Percentiles rank a stretch among this genome's conserved stretches.
Conservation (phyloP, 371 early-diverging fungal species). For the Rhizopus microsporus region DNA sequence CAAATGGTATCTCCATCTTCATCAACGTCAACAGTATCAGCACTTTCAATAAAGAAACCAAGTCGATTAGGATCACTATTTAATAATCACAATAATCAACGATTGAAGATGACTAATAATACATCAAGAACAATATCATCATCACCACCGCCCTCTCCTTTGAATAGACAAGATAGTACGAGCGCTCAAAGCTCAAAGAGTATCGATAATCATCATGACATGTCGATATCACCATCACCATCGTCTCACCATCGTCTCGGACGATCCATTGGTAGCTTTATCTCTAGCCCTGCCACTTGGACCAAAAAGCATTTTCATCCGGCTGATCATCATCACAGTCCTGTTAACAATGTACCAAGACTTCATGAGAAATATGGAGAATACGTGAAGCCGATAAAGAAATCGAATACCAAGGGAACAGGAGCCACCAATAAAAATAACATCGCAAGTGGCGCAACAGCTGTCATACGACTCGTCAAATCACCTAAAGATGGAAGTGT, state of each 20-base stretch:
- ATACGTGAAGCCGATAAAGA: conserved; percentile 20
- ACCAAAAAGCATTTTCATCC: conserved; percentile 19
- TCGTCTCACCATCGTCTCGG: conserved; percentile 7
- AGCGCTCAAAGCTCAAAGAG: conserved; percentile 9
- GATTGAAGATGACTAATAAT: conserved; percentile 8
- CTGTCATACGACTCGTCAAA: conserved; percentile 85
- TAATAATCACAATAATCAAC: conserved; percentile 5
- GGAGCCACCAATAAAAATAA: conserved; percentile 54
- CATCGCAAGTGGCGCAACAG: conserved; percentile 89
- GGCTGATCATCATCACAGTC: not conserved
- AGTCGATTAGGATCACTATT: conserved; percentile 17
- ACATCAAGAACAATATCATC: not conserved
- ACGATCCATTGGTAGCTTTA: conserved; percentile 20
- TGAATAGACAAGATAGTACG: conserved; percentile 3
- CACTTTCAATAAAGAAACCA: conserved; percentile 11
- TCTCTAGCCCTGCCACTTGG: conserved; percentile 25
- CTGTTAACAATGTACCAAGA: conserved; percentile 16
- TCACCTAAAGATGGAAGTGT: conserved; percentile 32
- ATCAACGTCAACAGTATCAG: not conserved
- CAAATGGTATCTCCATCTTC: conserved; percentile 2
- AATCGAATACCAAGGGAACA: conserved; percentile 10
- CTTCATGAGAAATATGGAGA: conserved; percentile 29
- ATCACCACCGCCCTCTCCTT: not conserved
- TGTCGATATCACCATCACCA: not conserved
- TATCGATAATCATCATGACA: not conserved